Conservation (phyloP, 1,284 basidiomycete species). For the Mycena sp. region DNA sequence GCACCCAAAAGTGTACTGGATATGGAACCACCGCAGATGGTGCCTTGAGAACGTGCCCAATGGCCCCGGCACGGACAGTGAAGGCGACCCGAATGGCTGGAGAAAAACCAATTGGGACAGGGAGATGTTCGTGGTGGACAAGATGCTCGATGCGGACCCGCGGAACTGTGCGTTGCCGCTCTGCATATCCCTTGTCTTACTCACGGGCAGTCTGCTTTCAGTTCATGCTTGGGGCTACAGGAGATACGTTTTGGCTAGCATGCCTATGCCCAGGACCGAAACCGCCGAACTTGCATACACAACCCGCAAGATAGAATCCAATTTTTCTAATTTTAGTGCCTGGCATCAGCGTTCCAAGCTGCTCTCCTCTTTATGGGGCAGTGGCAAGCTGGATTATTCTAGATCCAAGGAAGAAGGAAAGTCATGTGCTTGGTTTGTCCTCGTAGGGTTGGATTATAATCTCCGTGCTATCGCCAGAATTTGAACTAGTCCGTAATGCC, state of each 20-base stretch:
- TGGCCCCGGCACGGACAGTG: conserved; percentile 60
- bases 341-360: conserved; percentile 98
- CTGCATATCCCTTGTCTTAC: background rate
- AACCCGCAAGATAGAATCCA: conserved; percentile 89
- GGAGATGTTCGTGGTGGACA: conserved; percentile 88
- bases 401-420: conserved; percentile 74
- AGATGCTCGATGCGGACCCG: conserved; percentile 88
- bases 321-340: conserved; percentile 98
- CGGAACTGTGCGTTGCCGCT: conserved; percentile 80
- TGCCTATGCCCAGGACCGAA: conserved; percentile 65
- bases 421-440: conserved; percentile 30
- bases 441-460: background rate
- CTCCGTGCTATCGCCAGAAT: conserved; percentile 65
- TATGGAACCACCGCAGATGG: conserved; percentile 97
- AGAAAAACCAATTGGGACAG: conserved; percentile 80
- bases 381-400: conserved; percentile 57
- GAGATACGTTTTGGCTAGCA: conserved; percentile 80
- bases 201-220: conserved; percentile 41
- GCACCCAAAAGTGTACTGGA: conserved; percentile 95
- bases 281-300: conserved; percentile 84
- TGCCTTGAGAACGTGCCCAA: conserved; percentile 86
- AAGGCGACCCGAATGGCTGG: conserved; percentile 69
- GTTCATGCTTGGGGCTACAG: conserved; percentile 95
- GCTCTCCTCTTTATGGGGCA: conserved; percentile 73
- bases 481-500: conserved; percentile 92